Percentiles rank a stretch among this genome's conserved stretches.
These are phyloP conservation scores for Gyrodon lividus DNA, from an alignment of 768 basidiomycete species.

Conservation along the genomic window DNA sequence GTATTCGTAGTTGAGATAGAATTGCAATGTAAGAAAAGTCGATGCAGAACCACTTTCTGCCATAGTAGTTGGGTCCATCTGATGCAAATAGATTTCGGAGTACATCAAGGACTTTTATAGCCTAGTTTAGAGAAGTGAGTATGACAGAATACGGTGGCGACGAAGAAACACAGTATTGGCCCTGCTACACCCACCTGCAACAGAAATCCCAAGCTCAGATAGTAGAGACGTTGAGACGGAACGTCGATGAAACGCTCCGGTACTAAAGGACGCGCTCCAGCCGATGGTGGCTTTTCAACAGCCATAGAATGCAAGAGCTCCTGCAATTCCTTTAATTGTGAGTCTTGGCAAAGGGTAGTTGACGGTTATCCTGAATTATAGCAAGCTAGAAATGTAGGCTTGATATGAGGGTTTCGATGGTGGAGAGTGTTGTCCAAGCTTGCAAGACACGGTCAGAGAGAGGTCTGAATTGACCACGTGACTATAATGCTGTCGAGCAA, in stretches of 20 bases:
- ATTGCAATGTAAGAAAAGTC: slow-evolving; percentile 60
- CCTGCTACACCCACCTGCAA: slow-evolving; percentile 58
- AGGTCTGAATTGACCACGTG: neutral
- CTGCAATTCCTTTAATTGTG: neutral
- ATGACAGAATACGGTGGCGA: neutral
- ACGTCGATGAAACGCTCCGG: slow-evolving; percentile 72
- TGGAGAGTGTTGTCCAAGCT: neutral
- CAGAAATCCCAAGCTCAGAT: slow-evolving; percentile 70
- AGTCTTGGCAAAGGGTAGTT: neutral
- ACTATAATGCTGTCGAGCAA: neutral
- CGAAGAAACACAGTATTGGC: neutral
- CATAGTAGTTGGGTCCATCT: slow-evolving; percentile 41
- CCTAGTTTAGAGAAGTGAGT: slow-evolving; percentile 39
- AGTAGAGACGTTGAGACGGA: slow-evolving; percentile 79
- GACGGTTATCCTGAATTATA: neutral
- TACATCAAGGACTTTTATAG: slow-evolving; percentile 75
- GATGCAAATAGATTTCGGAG: slow-evolving; percentile 51
- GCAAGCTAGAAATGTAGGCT: neutral
- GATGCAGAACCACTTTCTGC: slow-evolving; percentile 69
- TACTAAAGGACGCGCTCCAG: slow-evolving; percentile 49
- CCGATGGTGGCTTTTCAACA: slow-evolving; percentile 6
- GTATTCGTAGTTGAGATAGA: slow-evolving; percentile 68
- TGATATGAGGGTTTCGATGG: neutral
- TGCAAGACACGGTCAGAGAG: neutral
- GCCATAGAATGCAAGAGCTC: slow-evolving; percentile 5